Evolutionary conservation across 192 early-diverging fungal genomes (phyloP).

Genomic region (Coemansia sp.): DNA sequence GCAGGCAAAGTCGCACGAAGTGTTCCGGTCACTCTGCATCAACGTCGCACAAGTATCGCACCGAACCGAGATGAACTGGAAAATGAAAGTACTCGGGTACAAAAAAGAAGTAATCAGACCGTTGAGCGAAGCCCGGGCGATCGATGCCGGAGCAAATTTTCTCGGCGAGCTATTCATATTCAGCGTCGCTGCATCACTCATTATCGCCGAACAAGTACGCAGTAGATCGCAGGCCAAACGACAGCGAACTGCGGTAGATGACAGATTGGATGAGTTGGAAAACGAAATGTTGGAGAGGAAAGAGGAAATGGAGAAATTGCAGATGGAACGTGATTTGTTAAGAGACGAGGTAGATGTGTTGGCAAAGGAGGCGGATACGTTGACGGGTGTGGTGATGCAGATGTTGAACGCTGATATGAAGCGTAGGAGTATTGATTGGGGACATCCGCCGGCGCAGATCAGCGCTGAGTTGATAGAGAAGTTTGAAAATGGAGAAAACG

Average conservation of each 20-base stretch:
- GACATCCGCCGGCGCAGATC: conserved; percentile 21
- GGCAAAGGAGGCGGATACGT: conserved; percentile 21
- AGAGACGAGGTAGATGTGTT: conserved; percentile 25
- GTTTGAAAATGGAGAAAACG: conserved; percentile 24
- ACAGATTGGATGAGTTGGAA: conserved; percentile 60
- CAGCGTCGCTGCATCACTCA: conserved; percentile 68
- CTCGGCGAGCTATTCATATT: conserved; percentile 77
- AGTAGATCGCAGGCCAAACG: conserved; percentile 48
- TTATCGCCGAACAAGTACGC: conserved; percentile 70
- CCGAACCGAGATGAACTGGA: conserved; percentile 79
- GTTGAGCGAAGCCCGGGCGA: conserved; percentile 73
- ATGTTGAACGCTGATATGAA: conserved; percentile 35
- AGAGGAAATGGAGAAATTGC: conserved; percentile 45
- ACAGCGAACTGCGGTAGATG: conserved; percentile 37
- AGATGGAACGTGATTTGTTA: conserved; percentile 23
- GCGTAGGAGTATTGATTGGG: conserved; percentile 19
- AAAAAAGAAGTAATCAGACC: conserved; percentile 73
- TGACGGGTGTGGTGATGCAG: conserved; percentile 41
- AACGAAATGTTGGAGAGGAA: conserved; percentile 32
- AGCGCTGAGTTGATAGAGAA: conserved; percentile 29
- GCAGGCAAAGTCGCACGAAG: conserved; percentile 59
- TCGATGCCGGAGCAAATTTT: conserved; percentile 83
- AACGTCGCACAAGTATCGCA: conserved; percentile 75
- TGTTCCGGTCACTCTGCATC: conserved; percentile 71
- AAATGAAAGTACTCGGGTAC: conserved; percentile 79